Conservation (phyloP, 2,329 filamentous ascomycete species). For the Microcyclospora tardicrescens region DNA sequence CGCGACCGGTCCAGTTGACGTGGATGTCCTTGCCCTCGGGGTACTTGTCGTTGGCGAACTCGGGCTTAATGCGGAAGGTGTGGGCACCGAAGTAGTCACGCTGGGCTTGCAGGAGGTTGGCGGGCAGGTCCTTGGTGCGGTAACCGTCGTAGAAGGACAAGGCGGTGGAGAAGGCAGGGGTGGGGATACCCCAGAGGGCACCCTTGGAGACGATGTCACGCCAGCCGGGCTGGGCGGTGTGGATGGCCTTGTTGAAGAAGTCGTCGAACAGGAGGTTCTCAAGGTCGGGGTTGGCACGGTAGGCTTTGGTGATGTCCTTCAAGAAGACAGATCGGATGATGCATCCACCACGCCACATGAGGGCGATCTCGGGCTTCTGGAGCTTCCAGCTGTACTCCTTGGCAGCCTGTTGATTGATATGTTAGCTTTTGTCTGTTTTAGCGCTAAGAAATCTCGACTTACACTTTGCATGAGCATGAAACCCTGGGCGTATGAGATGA, state of each 20-base stretch:
- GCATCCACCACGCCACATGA: conserved; percentile 99
- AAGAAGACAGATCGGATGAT: conserved; percentile 99
- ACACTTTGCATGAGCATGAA: conserved; percentile 99
- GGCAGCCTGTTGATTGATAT: conserved; percentile 53
- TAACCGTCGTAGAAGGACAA: conserved; percentile 98
- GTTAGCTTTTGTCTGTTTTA: background rate
- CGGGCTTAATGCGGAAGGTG: conserved; percentile 42
- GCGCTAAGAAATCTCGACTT: conserved; percentile 25
- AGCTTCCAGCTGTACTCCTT: conserved; percentile 97
- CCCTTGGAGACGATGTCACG: conserved; percentile 83
- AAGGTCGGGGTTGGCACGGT: conserved; percentile 85
- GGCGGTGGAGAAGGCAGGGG: conserved; percentile 90
- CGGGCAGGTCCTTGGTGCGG: conserved; percentile 90
- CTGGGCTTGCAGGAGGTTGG: conserved; percentile 97
- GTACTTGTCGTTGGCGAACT: conserved; percentile 49
- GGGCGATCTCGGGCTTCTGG: conserved; percentile 98
- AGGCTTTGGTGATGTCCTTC: conserved; percentile 97
- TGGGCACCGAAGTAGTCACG: conserved; percentile 90
- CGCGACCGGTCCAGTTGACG: conserved; percentile 99
- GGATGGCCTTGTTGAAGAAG: conserved; percentile 99
- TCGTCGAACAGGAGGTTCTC: conserved; percentile 98
- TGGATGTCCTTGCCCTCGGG: conserved; percentile 79
- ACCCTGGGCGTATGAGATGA: conserved; percentile 98
- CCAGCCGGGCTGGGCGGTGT: conserved; percentile 85
- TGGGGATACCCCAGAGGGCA: conserved; percentile 88